Evolutionary conservation across 176 grass and related monocot genomes (phyloP), one percentile per base, ranked within the genome.

Genomic region (Bolboschoenus planiculmis): DNA sequence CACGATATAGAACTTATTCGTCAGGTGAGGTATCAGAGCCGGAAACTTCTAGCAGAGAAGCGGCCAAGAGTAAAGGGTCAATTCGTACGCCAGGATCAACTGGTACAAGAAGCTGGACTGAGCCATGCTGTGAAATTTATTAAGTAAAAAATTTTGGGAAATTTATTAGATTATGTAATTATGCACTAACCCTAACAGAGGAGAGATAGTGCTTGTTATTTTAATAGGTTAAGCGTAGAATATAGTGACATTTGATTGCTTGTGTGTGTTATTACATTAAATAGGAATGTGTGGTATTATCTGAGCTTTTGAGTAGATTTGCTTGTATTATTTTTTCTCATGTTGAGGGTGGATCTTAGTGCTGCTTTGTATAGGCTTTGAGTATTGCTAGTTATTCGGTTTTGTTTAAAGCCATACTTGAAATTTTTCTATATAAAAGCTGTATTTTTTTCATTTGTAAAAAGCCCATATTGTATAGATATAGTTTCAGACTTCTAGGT

Each of bases 1-100:
- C 18, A 77, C 46, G 33, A 18, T 9, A 77, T 44, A 50, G 7
- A 77, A 50, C 27, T 53, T 86, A 39, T 40, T 84, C 29, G 4
- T 56, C 89, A 99, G 97, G 97, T 99, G 31, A 81, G 97, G 20
- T 99, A 99, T 43, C 93, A 99, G 85, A 99, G 97, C 86, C 83
- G 97, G 30, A 99, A 99, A 84, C 54, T 99, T 83, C 92, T 99
- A 3, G 97, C 97, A 14, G 91, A 99, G 80, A 89, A 99, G 84
- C 87, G 97, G 36, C 97, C 97, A 5, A 88, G 97, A 40, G 88
- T 99, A 2, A 99, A 99, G 72, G 97, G 97, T 7, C 97, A 99
- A 78, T 99, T 99, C 85, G 93, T 99, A 91, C 93, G 97, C 5
- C 95, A 95, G 74, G 90, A 93, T 31, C 89, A 86, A 56, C 30